Base-by-base conservation (phyloP, 331 rosid genomes). In the Malus hybrid region DNA sequence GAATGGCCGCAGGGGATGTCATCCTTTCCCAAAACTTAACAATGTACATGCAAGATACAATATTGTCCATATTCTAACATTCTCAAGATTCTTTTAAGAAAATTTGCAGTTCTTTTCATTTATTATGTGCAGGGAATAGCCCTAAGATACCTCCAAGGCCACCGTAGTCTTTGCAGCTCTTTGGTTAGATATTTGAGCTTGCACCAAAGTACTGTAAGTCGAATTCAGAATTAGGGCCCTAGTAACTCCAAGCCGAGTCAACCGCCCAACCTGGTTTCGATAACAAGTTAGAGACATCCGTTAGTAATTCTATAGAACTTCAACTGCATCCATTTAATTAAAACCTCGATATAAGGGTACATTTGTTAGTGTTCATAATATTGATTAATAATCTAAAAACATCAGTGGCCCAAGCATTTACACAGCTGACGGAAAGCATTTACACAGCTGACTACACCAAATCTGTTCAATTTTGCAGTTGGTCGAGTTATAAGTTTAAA, bases 221-320 rank as follows among this genome's bases (percentile, higher is more conserved):
- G 79, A 66, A 44, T 24, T 70, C 28, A 81, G 18, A 70, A 39
- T 31, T 67, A 42, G 85, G 73, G 39, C 31, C 69, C 78, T 66
- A 27, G 55, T 33, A 33, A 29, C 69, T 71, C 85, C 83, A 64
- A 61, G 74, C 73, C 42, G 79, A 78, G 76, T 20, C 65, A 80
- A 57, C 6, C 76, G 75, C 27, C 76, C 73, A 65, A 78, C 81
- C 87, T 83, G 73, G 42, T 34, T 22, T 9, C 29, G 11, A 60
- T 46, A 22, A 20, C 65, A 70, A n/a, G 15, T 19, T 5, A 60
- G n/a, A 16, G 7, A 39, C 29, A 66, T 24, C 33, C 19, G 15
- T 27, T 15, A 11, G 27, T 60, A 60, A 10, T 44, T 44, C 50
- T 11, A 44, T 44, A 44, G 46, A 39, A 39, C 4, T 39, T 39